phyloP scores from a whole-genome alignment of 257 asterid genomes.

The Ilex aquifolium region DNA sequence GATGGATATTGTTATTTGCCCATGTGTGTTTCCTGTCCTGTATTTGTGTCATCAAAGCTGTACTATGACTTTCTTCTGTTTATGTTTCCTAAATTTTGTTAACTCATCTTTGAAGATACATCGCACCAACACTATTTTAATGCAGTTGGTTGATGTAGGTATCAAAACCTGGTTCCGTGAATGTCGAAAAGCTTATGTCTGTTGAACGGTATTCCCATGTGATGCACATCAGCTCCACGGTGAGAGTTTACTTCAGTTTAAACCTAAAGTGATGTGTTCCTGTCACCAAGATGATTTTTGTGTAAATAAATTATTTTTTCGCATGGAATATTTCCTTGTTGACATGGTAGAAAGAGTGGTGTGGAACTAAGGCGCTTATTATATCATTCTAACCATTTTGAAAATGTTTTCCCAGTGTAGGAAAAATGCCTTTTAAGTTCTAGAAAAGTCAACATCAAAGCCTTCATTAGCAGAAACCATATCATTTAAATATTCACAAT shows the following conservation, averaged over 20 bases:
- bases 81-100: background rate
- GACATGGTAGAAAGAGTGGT: background rate
- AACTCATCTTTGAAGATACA: background rate
- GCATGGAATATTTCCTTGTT: background rate
- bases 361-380: background rate
- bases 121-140: background rate
- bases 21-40: background rate
- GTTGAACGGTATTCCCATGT: constrained; percentile 86
- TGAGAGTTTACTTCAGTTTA: constrained; percentile 28
- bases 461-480: background rate
- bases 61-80: background rate
- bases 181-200: constrained; percentile 75
- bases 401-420: background rate
- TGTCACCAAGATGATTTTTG: constrained; percentile 2
- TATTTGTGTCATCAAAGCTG: background rate
- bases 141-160: constrained; percentile 44
- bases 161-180: constrained; percentile 72
- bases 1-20: too few species aligned
- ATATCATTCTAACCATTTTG: too few species aligned
- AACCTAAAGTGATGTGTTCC: background rate
- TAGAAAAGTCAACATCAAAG: background rate
- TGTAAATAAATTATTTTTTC: background rate
- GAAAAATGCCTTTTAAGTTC: background rate
- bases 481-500: background rate
- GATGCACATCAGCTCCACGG: constrained; percentile 97